These are phyloP conservation scores for Botrytis tulipae DNA, from an alignment of 2,329 filamentous ascomycete species.

Conservation along the genomic window DNA sequence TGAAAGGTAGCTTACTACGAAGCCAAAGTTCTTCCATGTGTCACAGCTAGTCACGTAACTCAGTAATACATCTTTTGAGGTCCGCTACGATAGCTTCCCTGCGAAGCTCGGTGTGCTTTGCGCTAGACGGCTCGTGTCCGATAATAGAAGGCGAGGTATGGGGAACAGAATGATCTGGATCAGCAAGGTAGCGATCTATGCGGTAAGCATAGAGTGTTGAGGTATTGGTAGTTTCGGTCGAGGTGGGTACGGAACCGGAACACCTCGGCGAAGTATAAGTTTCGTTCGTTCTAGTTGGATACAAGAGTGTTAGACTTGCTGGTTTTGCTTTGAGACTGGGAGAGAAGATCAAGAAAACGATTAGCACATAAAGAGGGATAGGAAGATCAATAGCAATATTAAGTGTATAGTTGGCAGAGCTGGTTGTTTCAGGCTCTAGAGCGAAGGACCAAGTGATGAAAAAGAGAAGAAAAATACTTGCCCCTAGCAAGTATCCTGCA, in stretches of 20 bases:
- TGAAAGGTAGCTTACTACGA: background rate
- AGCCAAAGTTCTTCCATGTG: background rate
- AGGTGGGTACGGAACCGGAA: background rate
- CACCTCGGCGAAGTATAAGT: background rate
- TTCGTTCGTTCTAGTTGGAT: background rate
- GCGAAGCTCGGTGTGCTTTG: background rate
- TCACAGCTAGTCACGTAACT: background rate
- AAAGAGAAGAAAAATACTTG: background rate
- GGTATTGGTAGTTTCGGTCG: accelerated
- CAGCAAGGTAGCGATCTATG: background rate
- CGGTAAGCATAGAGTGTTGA: background rate
- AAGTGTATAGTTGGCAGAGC: background rate
- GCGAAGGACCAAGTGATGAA: background rate
- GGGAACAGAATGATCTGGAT: background rate
- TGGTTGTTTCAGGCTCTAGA: background rate
- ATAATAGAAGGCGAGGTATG: background rate
- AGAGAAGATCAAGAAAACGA: background rate
- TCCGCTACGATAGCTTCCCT: background rate
- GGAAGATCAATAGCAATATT: accelerated
- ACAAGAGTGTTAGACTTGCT: background rate
- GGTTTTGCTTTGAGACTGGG: background rate
- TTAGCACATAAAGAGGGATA: background rate
- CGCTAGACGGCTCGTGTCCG: background rate
- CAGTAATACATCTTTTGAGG: background rate
- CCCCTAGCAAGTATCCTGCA: background rate